Conservation (phyloP, 2,329 filamentous ascomycete genomes). For the Tolypocladium ovalisporum region DNA sequence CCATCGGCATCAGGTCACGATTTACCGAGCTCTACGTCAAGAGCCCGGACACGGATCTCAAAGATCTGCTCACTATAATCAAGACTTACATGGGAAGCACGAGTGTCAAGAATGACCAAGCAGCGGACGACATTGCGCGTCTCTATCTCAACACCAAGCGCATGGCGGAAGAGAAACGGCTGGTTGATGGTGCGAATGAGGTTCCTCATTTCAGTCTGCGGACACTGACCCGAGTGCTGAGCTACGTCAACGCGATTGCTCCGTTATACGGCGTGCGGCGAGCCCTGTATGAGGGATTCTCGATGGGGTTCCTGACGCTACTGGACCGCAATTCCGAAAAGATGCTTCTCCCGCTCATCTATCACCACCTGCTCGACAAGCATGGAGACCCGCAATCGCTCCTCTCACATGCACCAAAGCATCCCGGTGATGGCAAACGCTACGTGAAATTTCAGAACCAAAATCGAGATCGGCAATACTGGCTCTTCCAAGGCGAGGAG, state of each 20-base stretch:
- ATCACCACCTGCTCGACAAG: constrained; percentile 65
- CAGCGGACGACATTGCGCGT: constrained; percentile 69
- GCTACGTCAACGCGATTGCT: constrained; percentile 77
- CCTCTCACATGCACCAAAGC: constrained; percentile 65
- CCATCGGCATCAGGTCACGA: constrained; percentile 74
- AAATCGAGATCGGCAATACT: constrained; percentile 63
- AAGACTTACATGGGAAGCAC: constrained; percentile 73
- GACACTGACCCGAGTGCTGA: constrained; percentile 81
- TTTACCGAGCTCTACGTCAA: constrained; percentile 96
- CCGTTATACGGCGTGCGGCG: constrained; percentile 75
- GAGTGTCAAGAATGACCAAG: constrained; percentile 59
- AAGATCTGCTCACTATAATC: constrained; percentile 80
- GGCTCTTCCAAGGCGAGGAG: constrained; percentile 66
- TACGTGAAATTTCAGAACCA: constrained; percentile 71
- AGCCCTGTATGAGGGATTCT: constrained; percentile 88
- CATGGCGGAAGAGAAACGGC: constrained; percentile 66
- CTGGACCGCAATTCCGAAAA: constrained; percentile 73
- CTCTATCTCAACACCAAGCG: constrained; percentile 83
- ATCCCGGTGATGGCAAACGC: constrained; percentile 61
- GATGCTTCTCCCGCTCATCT: constrained; percentile 67
- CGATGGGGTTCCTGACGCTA: constrained; percentile 93
- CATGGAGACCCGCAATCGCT: constrained; percentile 58
- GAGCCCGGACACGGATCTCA: constrained; percentile 75
- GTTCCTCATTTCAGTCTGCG: constrained; percentile 94
- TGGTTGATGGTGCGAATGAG: constrained; percentile 88